phyloP scores from a whole-genome alignment of 345 rosid genomes.

The Salix brachista region DNA sequence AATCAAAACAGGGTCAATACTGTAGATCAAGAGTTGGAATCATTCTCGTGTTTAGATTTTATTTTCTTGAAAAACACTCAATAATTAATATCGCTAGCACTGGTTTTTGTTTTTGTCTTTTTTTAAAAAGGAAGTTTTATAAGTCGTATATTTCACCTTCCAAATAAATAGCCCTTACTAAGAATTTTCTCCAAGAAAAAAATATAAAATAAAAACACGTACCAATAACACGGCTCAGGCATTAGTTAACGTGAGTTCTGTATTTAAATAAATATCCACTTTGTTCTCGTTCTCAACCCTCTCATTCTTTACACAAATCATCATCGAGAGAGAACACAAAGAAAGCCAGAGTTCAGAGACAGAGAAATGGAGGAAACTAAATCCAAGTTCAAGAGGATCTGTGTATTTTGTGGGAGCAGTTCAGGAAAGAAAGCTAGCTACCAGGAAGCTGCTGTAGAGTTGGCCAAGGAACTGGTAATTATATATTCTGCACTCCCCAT shows the following conservation, averaged over 20 bases:
- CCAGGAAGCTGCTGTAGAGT: constrained; percentile 76
- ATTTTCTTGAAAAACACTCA: too few species aligned
- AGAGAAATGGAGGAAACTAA: constrained; percentile 43
- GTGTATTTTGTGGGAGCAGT: constrained; percentile 89
- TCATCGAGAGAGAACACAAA: neutral
- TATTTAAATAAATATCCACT: constrained; percentile 17
- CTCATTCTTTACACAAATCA: neutral
- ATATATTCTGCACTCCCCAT: neutral
- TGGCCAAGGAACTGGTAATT: constrained; percentile 74
- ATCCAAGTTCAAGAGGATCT: constrained; percentile 75
- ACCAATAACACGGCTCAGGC: neutral
- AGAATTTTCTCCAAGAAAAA: neutral
- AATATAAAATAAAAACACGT: neutral
- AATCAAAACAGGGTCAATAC: too few species aligned
- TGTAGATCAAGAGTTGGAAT: too few species aligned
- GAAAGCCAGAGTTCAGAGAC: neutral
- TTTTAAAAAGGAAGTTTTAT: too few species aligned
- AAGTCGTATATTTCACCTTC: too few species aligned
- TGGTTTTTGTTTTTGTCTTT: too few species aligned
- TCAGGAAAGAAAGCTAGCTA: constrained; percentile 74
- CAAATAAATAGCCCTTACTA: too few species aligned
- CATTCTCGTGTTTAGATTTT: too few species aligned
- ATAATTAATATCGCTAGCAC: too few species aligned
- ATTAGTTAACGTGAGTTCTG: neutral
- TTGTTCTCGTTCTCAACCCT: constrained; percentile 17